A percentile compares a stretch with the other conserved stretches of the same genome.
Conservation (phyloP, 1,284 basidiomycete species). For the Pholiota adiposa region DNA sequence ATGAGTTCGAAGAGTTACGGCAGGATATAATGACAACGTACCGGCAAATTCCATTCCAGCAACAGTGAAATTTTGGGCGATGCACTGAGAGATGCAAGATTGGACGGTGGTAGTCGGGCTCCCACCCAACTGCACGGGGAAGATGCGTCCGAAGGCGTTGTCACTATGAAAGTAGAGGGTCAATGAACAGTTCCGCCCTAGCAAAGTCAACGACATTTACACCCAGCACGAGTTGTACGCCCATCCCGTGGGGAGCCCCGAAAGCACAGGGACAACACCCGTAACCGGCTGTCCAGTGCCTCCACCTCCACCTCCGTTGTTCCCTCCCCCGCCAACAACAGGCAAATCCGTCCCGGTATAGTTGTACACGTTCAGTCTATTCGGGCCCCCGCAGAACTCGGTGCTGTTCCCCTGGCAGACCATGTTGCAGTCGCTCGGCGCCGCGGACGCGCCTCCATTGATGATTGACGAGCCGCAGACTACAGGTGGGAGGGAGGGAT, state of each 20-base stretch:
- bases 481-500: conserved; percentile 35
- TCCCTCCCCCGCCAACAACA: conserved; percentile 37
- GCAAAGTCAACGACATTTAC: conserved; percentile 39
- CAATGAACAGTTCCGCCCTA: not conserved
- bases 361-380: conserved; percentile 62
- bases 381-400: conserved; percentile 72
- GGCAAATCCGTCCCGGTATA: conserved; percentile 63
- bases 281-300: conserved; percentile 28
- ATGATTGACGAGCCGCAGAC: conserved; percentile 56
- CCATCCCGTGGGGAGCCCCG: conserved; percentile 56
- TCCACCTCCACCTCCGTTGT: conserved; percentile 44
- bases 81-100: conserved; percentile 50
- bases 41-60: conserved; percentile 55
- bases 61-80: conserved; percentile 45
- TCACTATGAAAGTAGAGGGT: conserved; percentile 39
- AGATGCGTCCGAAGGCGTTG: conserved; percentile 54
- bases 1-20: not conserved
- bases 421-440: conserved; percentile 63
- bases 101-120: conserved; percentile 45
- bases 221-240: conserved; percentile 59
- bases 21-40: too few relatives aligned
- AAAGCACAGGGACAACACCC: conserved; percentile 49
- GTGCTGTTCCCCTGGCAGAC: conserved; percentile 59
- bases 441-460: conserved; percentile 49
- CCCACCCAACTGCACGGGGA: conserved; percentile 38